Percentiles rank a stretch among this genome's conserved stretches.
Evolutionary conservation across 2,329 filamentous ascomycete species (phyloP).

Genomic region (Colletotrichum simmondsii): DNA sequence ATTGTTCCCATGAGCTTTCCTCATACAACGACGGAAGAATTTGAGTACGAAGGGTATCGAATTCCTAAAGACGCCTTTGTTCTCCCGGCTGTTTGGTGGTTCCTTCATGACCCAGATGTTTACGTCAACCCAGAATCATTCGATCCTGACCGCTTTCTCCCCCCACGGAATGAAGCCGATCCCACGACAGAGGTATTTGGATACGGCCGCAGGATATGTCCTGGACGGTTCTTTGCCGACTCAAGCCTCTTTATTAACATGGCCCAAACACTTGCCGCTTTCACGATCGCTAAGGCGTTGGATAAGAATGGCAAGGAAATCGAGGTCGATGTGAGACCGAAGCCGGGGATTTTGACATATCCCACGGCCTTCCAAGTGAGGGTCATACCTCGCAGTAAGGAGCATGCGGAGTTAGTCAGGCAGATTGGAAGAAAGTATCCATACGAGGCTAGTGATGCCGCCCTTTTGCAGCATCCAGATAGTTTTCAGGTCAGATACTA

Average conservation of each 20-base stretch:
- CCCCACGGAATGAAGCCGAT: conserved; percentile 42
- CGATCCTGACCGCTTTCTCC: conserved; percentile 46
- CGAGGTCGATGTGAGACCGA: conserved; percentile 6
- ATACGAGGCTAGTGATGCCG: conserved; percentile 18
- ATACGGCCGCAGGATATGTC: conserved; percentile 49
- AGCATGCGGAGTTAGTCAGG: conserved; percentile 15
- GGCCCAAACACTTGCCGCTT: conserved; percentile 52
- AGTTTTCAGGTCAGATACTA: not conserved
- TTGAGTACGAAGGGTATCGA: conserved; percentile 18
- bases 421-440: conserved; percentile 16
- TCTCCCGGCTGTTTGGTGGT: conserved; percentile 41
- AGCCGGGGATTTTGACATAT: conserved; percentile 27
- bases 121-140: conserved; percentile 59
- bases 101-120: conserved; percentile 74
- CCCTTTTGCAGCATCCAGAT: not conserved
- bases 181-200: conserved; percentile 44
- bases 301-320: conserved; percentile 43
- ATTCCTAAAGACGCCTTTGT: conserved; percentile 24
- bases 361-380: conserved; percentile 22
- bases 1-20: conserved; percentile 49
- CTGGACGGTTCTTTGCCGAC: conserved; percentile 46
- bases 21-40: conserved; percentile 45
- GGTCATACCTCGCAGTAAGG: conserved; percentile 15
- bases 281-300: conserved; percentile 48
- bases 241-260: conserved; percentile 41